A percentile compares a stretch with the other conserved stretches of the same genome.
Evolutionary conservation across 1,139 yeast genomes (phyloP).

Genomic region (Saccharomycopsis crataegensis): DNA sequence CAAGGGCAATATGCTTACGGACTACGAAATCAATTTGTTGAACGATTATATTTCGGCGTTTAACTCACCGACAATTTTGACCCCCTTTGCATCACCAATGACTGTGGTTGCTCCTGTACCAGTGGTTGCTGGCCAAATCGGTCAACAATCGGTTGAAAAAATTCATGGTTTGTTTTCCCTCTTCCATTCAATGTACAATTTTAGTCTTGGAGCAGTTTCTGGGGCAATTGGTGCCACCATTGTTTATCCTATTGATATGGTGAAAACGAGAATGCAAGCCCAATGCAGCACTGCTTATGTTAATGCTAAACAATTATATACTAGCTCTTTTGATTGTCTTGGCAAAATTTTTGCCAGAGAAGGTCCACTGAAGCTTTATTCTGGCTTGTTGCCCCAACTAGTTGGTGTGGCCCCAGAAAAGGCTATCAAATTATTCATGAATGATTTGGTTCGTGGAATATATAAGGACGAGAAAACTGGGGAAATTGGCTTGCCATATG

Average conservation of each 20-base stretch:
- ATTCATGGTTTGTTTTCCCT: not conserved
- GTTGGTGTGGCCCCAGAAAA: constrained; percentile 98
- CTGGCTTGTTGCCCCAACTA: constrained; percentile 90
- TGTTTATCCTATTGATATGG: constrained; percentile 95
- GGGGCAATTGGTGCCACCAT: constrained; percentile 98
- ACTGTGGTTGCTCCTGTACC: too few species aligned
- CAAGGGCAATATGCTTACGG: constrained; percentile 8
- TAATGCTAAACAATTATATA: constrained; percentile 33
- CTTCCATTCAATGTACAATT: constrained; percentile 81
- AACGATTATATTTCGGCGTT: constrained; percentile 5
- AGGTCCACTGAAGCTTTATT: constrained; percentile 83
- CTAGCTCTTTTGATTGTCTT: constrained; percentile 82
- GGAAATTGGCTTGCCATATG: constrained; percentile 59
- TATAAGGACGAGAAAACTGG: constrained; percentile 56
- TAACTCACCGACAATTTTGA: too few species aligned
- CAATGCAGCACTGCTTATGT: constrained; percentile 58
- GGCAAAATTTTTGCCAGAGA: constrained; percentile 67
- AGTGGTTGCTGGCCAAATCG: not conserved
- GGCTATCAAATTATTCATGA: constrained; percentile 92
- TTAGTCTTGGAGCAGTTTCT: constrained; percentile 86
- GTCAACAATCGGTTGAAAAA: not conserved
- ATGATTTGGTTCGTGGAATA: constrained; percentile 75
- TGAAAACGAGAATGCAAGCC: constrained; percentile 96
- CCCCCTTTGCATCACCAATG: too few species aligned
- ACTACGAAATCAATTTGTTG: constrained; percentile 10